Base-by-base conservation (phyloP, 1,284 basidiomycete species). In the Irpex sp. region DNA sequence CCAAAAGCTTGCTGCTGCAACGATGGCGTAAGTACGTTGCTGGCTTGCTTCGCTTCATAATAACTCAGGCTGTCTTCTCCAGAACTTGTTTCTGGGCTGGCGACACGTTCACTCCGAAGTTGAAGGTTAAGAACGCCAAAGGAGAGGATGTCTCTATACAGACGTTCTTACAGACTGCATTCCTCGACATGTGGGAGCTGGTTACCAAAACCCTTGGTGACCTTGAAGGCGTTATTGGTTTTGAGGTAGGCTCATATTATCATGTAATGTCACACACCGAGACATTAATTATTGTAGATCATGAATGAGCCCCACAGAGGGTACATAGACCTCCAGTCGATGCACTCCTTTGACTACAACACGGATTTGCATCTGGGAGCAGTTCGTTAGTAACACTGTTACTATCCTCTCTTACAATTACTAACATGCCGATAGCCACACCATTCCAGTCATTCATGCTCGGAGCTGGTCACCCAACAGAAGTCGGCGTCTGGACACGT, bases 271-370 rank as follows among this genome's bases (percentile, higher is more conserved):
- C 21, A 26, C 21, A 26, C 21, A 26, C 21, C 21, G 21, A 26
- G 21, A 26, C 21, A 26, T 26, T 26, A 26, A 26, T 26, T 26
- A 26, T 26, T 26, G 21, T 26, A 26, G 92, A 85, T 94, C 74
- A 91, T 98, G 85, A 99, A 99, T 71, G 97, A 99, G 76, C 97
- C 97, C 0, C 96, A 99, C 77, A 83, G 91, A 71, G 97, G 97
- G 26, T 97, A 96, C 72, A 87, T 97, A 65, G 86, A 91, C 62
- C 79, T 97, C 2, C 81, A 86, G 49, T 94, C 93, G 2, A 83
- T 98, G 59, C 88, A 98, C 70, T 80, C 80, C 37, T 98, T 94
- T 78, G 89, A 98, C 75, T 96, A 97, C 76, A 95, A 94, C 67
- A 97, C 96, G 8, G 96, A 98, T 72, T 84, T 99, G 5, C 95